Base-by-base conservation (phyloP, 2,329 filamentous ascomycete species). In the Orbilia javanica region DNA sequence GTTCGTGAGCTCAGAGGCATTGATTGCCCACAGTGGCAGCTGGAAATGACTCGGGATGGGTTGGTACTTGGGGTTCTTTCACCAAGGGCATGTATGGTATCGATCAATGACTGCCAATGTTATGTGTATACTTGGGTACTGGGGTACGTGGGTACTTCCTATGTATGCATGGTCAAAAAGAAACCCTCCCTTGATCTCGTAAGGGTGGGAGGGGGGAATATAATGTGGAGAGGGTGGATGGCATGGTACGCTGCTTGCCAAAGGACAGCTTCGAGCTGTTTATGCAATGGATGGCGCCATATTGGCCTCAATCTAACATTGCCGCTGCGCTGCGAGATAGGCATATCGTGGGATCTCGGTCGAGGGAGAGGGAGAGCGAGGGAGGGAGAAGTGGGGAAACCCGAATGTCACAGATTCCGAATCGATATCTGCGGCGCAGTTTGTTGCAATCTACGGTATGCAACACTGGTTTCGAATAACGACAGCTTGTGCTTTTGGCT, bases 401-500 rank as follows among this genome's bases (percentile, higher is more conserved):
- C 22, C 34, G 52, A 36, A 22, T 13, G 8, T 36, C 36, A 20
- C 52, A 20, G 27, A n/a, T n/a, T n/a, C n/a, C n/a, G n/a, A 4
- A 7, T n/a, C 15, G 20, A 55, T 20, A 44, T 62, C 36, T 46
- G 64, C n/a, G 46, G 25, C 36, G 20, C 52, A 15, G 36, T 34
- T 62, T 60, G 52, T 27, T 48, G 39, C 66, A 68, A 69, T 69
- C 34, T 15, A 10, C 3, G 18, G 25, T 10, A 48, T 62, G 66
- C 66, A 70, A 36, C 27, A 27, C 39, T 25, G 2, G 66, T 70
- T 70, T 68, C 65, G 60, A 68, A 57, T 46, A 48, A 68, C 50
- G 65, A 46, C 63, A 10, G 42, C 42, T 15, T 5, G 1, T 4
- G 18, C n/a, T 15, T 31, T 31, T 31, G n/a, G n/a, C n/a, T n/a